These are phyloP conservation scores for Bacterosira constricta DNA, from an alignment of 108 stramenopile genomes.

Conservation along the genomic window DNA sequence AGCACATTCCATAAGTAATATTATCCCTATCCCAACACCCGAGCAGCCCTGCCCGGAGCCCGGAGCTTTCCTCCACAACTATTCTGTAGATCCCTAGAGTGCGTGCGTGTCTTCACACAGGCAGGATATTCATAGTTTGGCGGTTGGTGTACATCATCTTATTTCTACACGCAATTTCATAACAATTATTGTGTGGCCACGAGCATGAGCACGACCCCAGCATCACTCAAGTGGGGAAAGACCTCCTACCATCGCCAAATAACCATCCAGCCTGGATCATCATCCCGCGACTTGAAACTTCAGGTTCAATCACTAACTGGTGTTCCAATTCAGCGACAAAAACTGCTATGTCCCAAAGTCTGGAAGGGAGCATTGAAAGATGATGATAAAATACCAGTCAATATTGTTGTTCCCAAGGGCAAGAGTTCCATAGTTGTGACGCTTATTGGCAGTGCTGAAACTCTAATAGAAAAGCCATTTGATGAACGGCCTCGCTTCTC, in stretches of 20 bases:
- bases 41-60: too few species aligned
- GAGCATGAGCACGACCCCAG: too few species aligned
- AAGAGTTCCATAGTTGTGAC: constrained; percentile 31
- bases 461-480: constrained; percentile 28
- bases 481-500: constrained; percentile 34
- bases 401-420: neutral
- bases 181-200: too few species aligned
- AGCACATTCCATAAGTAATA: too few species aligned
- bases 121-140: too few species aligned
- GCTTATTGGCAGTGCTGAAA: constrained; percentile 61
- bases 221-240: constrained; percentile 58
- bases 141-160: too few species aligned
- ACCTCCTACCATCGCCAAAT: constrained; percentile 24
- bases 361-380: constrained; percentile 60
- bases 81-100: too few species aligned
- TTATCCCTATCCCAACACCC: too few species aligned
- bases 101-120: too few species aligned
- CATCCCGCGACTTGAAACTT: constrained; percentile 37
- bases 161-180: too few species aligned
- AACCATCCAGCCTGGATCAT: constrained; percentile 11
- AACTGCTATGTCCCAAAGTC: constrained; percentile 36
- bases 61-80: too few species aligned
- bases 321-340: constrained; percentile 52
- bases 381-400: constrained; percentile 21
- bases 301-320: constrained; percentile 42